A percentile compares a stretch with the other conserved stretches of the same genome.
Conservation (phyloP, 1,284 basidiomycete genomes). For the Cryptococcus jaspeensis region DNA sequence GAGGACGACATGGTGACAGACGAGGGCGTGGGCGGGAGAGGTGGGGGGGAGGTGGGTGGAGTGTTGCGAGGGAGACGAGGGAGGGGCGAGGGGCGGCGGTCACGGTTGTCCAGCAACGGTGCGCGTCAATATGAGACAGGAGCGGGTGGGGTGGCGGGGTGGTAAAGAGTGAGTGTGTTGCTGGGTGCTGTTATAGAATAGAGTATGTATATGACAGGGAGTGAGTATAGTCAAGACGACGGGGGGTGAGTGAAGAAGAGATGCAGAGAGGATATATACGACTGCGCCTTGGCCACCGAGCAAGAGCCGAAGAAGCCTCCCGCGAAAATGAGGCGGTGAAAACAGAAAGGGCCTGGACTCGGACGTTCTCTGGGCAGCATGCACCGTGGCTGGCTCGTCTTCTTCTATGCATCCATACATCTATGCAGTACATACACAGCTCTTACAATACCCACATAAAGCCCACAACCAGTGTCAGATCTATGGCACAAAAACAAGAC, state of each 20-base stretch:
- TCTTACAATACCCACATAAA: background rate
- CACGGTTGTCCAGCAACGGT: conserved; percentile 14
- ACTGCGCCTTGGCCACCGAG: background rate
- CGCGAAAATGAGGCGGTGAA: background rate
- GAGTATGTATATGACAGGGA: background rate
- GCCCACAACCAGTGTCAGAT: too few species aligned
- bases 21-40: background rate
- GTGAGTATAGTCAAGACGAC: background rate
- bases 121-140: background rate
- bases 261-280: background rate
- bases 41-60: background rate
- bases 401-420: background rate
- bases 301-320: background rate
- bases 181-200: background rate
- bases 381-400: too few species aligned
- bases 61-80: background rate
- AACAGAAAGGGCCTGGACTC: too few species aligned
- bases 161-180: conserved; percentile 4
- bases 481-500: too few species aligned
- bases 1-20: too few species aligned
- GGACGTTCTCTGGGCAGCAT: too few species aligned
- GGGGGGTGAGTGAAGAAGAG: background rate
- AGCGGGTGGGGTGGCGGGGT: too few species aligned
- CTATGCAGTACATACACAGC: background rate
- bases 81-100: background rate